Conservation (phyloP, 805 yeast genomes). For the Lachancea fermentati region DNA sequence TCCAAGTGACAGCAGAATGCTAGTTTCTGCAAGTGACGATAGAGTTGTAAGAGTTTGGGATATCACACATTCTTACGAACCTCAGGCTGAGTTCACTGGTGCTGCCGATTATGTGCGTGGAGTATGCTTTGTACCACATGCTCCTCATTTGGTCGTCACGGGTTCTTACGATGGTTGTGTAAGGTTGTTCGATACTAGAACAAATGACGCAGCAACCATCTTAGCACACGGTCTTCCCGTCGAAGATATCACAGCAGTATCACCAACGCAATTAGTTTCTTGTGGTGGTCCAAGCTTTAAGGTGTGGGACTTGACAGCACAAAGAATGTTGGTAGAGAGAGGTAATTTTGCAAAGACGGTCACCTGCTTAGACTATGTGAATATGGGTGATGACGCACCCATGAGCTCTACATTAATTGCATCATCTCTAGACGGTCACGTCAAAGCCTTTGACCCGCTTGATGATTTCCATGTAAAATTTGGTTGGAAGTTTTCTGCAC, state of each 20-base stretch:
- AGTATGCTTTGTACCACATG: slow-evolving; percentile 68
- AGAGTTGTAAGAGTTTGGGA: slow-evolving; percentile 83
- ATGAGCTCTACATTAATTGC: slow-evolving; percentile 58
- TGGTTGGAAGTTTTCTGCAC: slow-evolving; percentile 97
- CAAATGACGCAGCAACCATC: slow-evolving; percentile 44
- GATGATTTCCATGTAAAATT: slow-evolving; percentile 83
- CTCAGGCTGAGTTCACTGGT: slow-evolving; percentile 59
- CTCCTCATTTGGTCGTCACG: slow-evolving; percentile 75
- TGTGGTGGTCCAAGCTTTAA: slow-evolving; percentile 80
- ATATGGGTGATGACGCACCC: slow-evolving; percentile 26
- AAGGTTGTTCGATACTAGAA: slow-evolving; percentile 77
- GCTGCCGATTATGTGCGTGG: slow-evolving; percentile 88
- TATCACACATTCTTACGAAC: slow-evolving; percentile 69
- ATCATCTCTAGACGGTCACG: slow-evolving; percentile 96
- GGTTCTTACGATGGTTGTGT: slow-evolving; percentile 92
- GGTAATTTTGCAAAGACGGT: slow-evolving; percentile 91
- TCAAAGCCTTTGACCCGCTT: slow-evolving; percentile 81
- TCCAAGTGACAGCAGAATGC: slow-evolving; percentile 51
- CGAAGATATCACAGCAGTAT: slow-evolving; percentile 73
- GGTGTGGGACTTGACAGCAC: slow-evolving; percentile 88
- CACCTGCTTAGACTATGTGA: slow-evolving; percentile 52
- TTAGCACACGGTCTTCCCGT: slow-evolving; percentile 77
- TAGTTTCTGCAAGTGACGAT: slow-evolving; percentile 90
- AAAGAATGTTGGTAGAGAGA: slow-evolving; percentile 58
- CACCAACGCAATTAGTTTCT: slow-evolving; percentile 66